A percentile compares a stretch with the other conserved stretches of the same genome.
Evolutionary conservation across 2,329 filamentous ascomycete genomes (phyloP).

Genomic region (Ilyonectria destructans): DNA sequence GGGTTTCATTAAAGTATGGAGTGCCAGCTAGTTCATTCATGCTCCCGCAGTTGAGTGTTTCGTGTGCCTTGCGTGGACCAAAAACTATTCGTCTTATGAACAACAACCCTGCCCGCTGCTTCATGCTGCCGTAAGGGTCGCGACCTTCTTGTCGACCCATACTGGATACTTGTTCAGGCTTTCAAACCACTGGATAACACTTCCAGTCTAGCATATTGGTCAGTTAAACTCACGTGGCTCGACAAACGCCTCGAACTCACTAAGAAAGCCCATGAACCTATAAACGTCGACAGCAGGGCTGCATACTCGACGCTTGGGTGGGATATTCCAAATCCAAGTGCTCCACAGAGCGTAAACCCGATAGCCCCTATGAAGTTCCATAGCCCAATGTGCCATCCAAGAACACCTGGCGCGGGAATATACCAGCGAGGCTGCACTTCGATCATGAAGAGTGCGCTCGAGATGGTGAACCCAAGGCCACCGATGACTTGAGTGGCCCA

Average conservation of each 20-base stretch:
- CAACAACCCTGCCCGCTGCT: background rate
- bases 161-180: conserved; percentile 47
- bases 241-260: conserved; percentile 35
- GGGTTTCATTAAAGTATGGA: background rate
- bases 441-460: conserved; percentile 73
- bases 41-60: background rate
- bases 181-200: conserved; percentile 47
- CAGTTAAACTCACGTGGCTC: conserved; percentile 38
- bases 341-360: conserved; percentile 76
- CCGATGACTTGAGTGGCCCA: conserved; percentile 76
- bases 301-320: conserved; percentile 59
- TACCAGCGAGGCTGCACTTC: conserved; percentile 79
- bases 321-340: conserved; percentile 65
- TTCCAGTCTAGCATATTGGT: conserved; percentile 62
- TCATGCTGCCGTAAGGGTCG: conserved; percentile 18
- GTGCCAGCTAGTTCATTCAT: background rate
- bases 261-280: conserved; percentile 67
- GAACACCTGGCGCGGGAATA: conserved; percentile 66
- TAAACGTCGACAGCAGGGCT: conserved; percentile 64
- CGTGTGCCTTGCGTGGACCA: background rate
- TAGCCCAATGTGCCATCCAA: conserved; percentile 78
- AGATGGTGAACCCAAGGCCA: conserved; percentile 74
- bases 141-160: conserved; percentile 34
- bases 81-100: background rate
- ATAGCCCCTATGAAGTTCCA: conserved; percentile 78